Conservation (phyloP, 768 basidiomycete genomes). For the Phlebiopsis gigantea region DNA sequence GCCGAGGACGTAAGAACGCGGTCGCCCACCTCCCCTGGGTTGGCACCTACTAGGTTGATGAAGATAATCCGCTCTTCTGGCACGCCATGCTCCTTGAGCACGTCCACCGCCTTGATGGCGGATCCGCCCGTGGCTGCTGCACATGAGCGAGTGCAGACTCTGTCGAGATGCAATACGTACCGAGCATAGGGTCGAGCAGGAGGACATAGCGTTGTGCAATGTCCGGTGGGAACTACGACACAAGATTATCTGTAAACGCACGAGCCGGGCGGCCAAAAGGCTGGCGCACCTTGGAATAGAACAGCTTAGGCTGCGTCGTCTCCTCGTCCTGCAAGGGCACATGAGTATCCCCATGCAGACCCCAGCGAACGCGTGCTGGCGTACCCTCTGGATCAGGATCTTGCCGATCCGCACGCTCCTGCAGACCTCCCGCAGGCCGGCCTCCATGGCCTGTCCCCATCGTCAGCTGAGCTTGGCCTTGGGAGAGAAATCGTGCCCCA, state of each 20-base stretch:
- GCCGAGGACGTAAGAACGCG: neutral
- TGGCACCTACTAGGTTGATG: constrained; percentile 70
- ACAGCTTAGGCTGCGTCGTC: constrained; percentile 88
- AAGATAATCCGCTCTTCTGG: constrained; percentile 94
- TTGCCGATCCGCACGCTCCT: constrained; percentile 93
- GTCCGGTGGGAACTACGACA: constrained; percentile 81
- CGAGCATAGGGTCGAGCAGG: constrained; percentile 96
- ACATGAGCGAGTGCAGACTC: neutral
- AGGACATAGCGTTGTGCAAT: constrained; percentile 89
- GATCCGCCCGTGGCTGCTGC: constrained; percentile 86
- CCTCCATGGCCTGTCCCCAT: constrained; percentile 83
- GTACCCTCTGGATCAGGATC: constrained; percentile 92
- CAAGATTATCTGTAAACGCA: constrained; percentile 1
- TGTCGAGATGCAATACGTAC: constrained; percentile 35
- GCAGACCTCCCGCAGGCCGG: constrained; percentile 92
- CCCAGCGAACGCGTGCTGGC: neutral
- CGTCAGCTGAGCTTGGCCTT: neutral
- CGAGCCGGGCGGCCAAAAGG: neutral
- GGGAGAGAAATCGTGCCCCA: constrained; percentile 25
- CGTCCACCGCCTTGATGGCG: constrained; percentile 95
- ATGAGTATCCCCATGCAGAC: neutral
- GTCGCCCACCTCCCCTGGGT: neutral
- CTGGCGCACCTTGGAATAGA: constrained; percentile 71
- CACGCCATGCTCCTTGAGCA: constrained; percentile 86
- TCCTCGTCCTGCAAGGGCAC: constrained; percentile 73